A percentile compares a stretch with the other conserved stretches of the same genome.
These are phyloP conservation scores for Gaeumannomyces tritici DNA, from an alignment of 2,329 filamentous ascomycete genomes.

Conservation along the genomic window DNA sequence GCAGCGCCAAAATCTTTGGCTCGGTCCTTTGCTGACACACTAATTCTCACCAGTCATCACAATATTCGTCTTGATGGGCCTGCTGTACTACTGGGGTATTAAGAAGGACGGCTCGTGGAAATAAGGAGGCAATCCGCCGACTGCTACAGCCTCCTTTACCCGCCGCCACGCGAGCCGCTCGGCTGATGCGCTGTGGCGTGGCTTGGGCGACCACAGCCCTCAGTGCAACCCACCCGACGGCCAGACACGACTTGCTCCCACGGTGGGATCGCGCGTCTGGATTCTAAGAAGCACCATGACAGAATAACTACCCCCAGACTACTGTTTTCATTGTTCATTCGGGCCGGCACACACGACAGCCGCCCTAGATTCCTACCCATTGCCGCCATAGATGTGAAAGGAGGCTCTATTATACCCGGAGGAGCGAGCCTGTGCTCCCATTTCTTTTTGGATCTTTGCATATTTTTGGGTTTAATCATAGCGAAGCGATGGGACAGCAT, in stretches of 20 bases:
- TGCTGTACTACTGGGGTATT: slow-evolving; percentile 2
- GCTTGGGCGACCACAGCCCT: too few relatives aligned
- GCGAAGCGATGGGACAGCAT: background rate
- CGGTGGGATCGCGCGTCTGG: too few relatives aligned
- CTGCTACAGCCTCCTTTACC: too few relatives aligned
- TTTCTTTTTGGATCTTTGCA: background rate
- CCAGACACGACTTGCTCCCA: background rate
- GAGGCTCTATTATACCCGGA: background rate
- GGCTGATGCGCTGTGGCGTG: too few relatives aligned
- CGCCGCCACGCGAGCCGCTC: too few relatives aligned
- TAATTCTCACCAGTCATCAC: background rate
- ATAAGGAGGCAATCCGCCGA: too few relatives aligned
- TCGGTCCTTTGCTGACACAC: too few relatives aligned
- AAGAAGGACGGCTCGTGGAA: slow-evolving; percentile 3
- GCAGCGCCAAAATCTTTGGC: too few relatives aligned
- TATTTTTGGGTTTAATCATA: background rate
- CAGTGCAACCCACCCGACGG: too few relatives aligned
- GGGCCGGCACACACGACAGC: background rate
- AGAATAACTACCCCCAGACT: background rate
- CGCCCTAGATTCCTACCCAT: too few relatives aligned
- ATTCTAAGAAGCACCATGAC: background rate
- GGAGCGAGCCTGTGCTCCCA: background rate
- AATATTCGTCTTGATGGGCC: background rate
- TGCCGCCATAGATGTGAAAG: background rate
- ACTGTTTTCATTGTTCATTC: background rate